These are phyloP conservation scores for Waitea zeae DNA, from an alignment of 1,284 basidiomycete species.

Conservation along the genomic window DNA sequence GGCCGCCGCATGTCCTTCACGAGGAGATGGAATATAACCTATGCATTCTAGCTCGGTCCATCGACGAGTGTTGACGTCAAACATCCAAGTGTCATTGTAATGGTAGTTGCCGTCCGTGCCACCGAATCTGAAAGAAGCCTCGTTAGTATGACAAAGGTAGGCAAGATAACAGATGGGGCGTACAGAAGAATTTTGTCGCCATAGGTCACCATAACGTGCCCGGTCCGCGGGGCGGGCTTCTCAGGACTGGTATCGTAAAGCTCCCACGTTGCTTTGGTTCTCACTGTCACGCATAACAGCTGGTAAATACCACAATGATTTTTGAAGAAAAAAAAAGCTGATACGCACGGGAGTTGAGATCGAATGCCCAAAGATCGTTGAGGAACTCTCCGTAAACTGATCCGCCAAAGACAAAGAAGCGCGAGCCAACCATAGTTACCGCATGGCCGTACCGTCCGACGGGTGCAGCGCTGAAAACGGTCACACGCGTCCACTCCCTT, in stretches of 20 bases:
- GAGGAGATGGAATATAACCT: constrained; percentile 90
- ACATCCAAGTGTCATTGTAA: constrained; percentile 99
- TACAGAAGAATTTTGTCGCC: constrained; percentile 75
- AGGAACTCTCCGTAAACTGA: constrained; percentile 81
- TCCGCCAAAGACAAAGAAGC: constrained; percentile 84
- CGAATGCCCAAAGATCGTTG: constrained; percentile 86
- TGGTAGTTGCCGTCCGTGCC: constrained; percentile 98
- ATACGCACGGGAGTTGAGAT: constrained; percentile 77
- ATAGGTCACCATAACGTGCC: constrained; percentile 80
- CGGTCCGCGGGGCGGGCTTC: constrained; percentile 74
- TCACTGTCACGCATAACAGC: constrained; percentile 27
- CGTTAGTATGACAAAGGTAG: background rate
- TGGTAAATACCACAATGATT: constrained; percentile 3
- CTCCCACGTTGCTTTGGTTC: constrained; percentile 65
- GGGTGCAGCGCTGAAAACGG: constrained; percentile 50
- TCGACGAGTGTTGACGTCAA: constrained; percentile 64
- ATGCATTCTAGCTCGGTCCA: constrained; percentile 97
- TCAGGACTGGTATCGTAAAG: constrained; percentile 43
- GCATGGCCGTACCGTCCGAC: constrained; percentile 84
- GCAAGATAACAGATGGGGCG: constrained; percentile 7
- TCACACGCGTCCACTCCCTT: constrained; percentile 77
- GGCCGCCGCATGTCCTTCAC: constrained; percentile 94
- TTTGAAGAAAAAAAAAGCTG: constrained; percentile 2
- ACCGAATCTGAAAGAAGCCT: constrained; percentile 53
- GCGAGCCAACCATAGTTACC: constrained; percentile 70